Base-by-base conservation (phyloP, 306 rosid genomes). In the Quercus variabilis region DNA sequence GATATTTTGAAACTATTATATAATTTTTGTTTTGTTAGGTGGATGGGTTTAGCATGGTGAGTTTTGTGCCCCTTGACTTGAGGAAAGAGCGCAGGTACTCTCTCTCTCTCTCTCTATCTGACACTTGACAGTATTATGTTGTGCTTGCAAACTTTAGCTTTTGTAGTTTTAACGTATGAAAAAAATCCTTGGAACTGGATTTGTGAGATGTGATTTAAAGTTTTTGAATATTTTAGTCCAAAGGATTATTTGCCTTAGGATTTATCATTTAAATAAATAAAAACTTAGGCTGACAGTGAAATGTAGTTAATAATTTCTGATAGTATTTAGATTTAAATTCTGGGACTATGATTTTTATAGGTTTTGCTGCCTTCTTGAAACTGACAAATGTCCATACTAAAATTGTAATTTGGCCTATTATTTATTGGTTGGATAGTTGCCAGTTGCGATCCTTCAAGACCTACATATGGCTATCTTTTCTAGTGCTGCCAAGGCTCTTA, bases 61-160 rank as follows among this genome's bases (percentile, higher is more conserved):
- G 93, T 84, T 92, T 94, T 83, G 64, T 91, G 80, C 95, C 93
- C 30, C 93, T 92, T 64, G 93, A 92, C 89, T 83, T 92, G 95
- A 91, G 93, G 90, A 90, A 92, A 87, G 91, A 92, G 26, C 90
- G 81, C 84, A 94, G 98, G 98, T 91, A 80, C 18, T 3, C 60
- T 72, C 74, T 77, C 58, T 83, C 5, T 65, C 26, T 64, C 68
- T 64, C 72, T 41, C 46, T 14, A 33, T 65, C 46, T 65, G 52
- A 11, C 46, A 3, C 49, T 25, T 60, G 73, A 55, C 67, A 21
- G 52, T 57, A 68, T 58, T 58, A 58, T 58, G 28, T 12, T 58
- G 30, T 58, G 23, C 64, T 12, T 49, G 54, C 17, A 23, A 58
- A 58, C 64, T 58, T 58, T 21, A 21, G 64, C 13, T 21, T 10